Evolutionary conservation across 768 basidiomycete genomes (phyloP).

Genomic region (Boletus pseudopeckii): DNA sequence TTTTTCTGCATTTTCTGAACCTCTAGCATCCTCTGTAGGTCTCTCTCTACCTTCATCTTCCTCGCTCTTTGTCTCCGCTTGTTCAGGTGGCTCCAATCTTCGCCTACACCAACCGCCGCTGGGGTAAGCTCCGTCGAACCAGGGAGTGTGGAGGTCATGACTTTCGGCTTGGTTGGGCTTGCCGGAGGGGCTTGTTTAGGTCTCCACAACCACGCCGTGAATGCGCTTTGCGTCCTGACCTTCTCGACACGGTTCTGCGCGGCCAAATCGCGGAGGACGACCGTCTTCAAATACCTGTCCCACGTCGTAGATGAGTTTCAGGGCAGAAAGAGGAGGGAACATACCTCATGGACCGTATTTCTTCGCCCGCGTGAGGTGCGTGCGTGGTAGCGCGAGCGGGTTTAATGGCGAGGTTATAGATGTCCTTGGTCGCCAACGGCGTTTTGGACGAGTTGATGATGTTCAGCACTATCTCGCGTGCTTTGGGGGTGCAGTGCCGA

Average conservation of each 20-base stretch:
- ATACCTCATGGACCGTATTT: slow-evolving; percentile 54
- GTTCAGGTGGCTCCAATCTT: slow-evolving; percentile 57
- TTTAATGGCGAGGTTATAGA: slow-evolving; percentile 21
- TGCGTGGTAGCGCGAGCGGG: slow-evolving; percentile 11
- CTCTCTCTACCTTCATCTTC: slow-evolving; percentile 41
- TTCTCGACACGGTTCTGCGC: slow-evolving; percentile 42
- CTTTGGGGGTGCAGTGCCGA: slow-evolving; percentile 21
- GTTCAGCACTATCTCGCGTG: slow-evolving; percentile 19
- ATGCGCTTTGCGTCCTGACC: slow-evolving; percentile 31
- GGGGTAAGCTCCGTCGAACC: slow-evolving; percentile 15
- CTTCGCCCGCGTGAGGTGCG: slow-evolving; percentile 44
- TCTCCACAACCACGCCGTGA: slow-evolving; percentile 44
- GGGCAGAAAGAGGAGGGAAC: slow-evolving; percentile 10
- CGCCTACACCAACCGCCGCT: slow-evolving; percentile 32
- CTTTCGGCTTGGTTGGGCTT: not conserved
- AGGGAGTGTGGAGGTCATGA: not conserved
- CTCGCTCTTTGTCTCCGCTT: slow-evolving; percentile 49
- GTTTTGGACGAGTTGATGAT: slow-evolving; percentile 22
- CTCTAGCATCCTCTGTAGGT: slow-evolving; percentile 39
- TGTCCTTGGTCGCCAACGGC: slow-evolving; percentile 27
- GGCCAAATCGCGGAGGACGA: slow-evolving; percentile 47
- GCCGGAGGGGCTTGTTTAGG: not conserved
- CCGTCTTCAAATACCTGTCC: slow-evolving; percentile 52
- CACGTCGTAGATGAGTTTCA: not conserved
- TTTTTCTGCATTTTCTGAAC: slow-evolving; percentile 27